phyloP scores from a whole-genome alignment of 306 rosid genomes.

The Astragalus glycyphyllos region DNA sequence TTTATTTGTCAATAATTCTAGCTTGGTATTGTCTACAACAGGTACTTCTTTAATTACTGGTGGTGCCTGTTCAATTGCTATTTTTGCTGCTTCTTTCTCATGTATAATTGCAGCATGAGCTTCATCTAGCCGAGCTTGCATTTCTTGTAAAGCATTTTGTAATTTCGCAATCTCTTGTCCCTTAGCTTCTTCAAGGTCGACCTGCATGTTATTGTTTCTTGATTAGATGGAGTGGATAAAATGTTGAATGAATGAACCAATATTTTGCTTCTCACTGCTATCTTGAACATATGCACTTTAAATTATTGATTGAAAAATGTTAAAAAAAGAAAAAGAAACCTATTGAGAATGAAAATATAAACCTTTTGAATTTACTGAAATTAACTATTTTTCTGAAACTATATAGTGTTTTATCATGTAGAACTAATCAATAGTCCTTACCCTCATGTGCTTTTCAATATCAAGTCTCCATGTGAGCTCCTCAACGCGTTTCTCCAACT shows the following conservation, averaged over 20 bases:
- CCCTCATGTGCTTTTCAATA: constrained; percentile 83
- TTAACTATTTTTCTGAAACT: constrained; percentile 19
- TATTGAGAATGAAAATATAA: constrained; percentile 16
- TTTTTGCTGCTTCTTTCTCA: constrained; percentile 85
- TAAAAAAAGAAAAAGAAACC: background rate
- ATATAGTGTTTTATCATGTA: constrained; percentile 9
- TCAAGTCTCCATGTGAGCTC: constrained; percentile 90
- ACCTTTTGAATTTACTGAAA: constrained; percentile 9
- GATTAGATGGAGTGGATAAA: constrained; percentile 32
- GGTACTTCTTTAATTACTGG: constrained; percentile 87
- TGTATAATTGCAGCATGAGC: constrained; percentile 67
- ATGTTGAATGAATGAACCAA: constrained; percentile 17
- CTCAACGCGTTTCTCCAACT: constrained; percentile 92
- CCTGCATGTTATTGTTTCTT: constrained; percentile 49
- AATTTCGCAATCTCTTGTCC: constrained; percentile 76
- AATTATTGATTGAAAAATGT: background rate
- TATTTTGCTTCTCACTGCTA: constrained; percentile 25
- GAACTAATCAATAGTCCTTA: constrained; percentile 43
- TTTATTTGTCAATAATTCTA: constrained; percentile 68
- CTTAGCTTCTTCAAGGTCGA: constrained; percentile 86
- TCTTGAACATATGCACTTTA: constrained; percentile 6
- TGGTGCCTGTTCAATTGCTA: constrained; percentile 88
- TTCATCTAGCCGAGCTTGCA: constrained; percentile 74
- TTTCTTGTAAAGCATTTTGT: constrained; percentile 66
- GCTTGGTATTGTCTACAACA: constrained; percentile 73